Base-by-base conservation (phyloP, 768 basidiomycete species). In the Pleurotus pulmonarius region DNA sequence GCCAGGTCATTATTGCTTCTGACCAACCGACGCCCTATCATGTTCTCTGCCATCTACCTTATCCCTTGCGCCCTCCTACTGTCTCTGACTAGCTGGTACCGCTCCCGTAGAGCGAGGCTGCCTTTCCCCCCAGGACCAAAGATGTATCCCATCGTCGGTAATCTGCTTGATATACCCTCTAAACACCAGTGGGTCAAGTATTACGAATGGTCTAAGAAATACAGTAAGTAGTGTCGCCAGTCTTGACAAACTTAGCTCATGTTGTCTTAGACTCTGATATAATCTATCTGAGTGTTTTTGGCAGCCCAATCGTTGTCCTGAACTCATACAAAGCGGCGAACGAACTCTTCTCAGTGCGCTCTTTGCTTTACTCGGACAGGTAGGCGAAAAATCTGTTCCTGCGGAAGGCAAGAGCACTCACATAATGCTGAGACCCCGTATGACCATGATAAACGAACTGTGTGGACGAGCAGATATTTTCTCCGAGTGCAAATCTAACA, bases 281-380 rank as follows among this genome's bases (percentile, higher is more conserved):
- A 3, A 41, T 74, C 4, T 65, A 70, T 56, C n/a, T 71, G 18
- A 57, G 65, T 18, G 64, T 65, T 5, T 56, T 68, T 7, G 72
- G 74, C 3, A 62, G 63, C 11, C 60, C 65, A 24, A 58, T 77
- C 22, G 61, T 79, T 24, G 60, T 78, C 20, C 20, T 20, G 1
- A 74, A 75, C 47, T 70, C 68, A 12, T 62, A 65, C 25, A 60
- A 71, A 43, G 66, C 65, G 3, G 75, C 72, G 1, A 64, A 60
- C 8, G 78, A 80, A 0, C 65, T 80, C 0, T 67, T 79, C 18
- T 72, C 75, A 29, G 78, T 73, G 58, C 63, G 72, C 25, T 74
- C 75, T 0, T 45, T 69, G 6, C 72, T 71, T 15, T 80, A 78
- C 60, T 77, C 75, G 0, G 71, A 71, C 59, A 64, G 77, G 67